These are phyloP conservation scores for Stephania japonica DNA, from an alignment of 164 flowering plant genomes.

Conservation along the genomic window DNA sequence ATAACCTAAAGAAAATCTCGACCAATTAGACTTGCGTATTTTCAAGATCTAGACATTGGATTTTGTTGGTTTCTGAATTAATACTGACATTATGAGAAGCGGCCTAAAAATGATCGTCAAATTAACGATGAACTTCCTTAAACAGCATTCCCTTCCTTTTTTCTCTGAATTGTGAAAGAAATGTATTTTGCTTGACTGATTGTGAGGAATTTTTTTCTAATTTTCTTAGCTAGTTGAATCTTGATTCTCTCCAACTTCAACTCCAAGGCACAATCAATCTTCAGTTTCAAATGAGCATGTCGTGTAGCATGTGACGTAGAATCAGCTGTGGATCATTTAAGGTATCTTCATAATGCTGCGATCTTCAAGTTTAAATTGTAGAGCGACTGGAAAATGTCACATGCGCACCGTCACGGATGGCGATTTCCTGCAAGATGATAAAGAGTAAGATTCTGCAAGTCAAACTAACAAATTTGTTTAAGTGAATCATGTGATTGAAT, in stretches of 20 bases:
- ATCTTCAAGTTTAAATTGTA: background rate
- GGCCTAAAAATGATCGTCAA: background rate
- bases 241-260: background rate
- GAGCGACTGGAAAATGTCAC: background rate
- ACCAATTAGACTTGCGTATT: background rate
- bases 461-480: background rate
- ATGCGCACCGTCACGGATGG: background rate
- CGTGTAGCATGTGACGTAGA: background rate
- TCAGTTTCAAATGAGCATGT: background rate
- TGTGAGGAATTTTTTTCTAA: background rate
- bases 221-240: background rate
- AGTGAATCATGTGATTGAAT: background rate
- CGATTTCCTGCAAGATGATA: background rate
- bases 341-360: background rate
- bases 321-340: background rate
- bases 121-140: background rate
- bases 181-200: background rate
- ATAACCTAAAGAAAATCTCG: too few species aligned
- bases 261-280: background rate
- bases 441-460: background rate
- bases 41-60: background rate
- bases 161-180: background rate
- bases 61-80: background rate
- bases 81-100: background rate
- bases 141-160: background rate